Base-by-base conservation (phyloP, 202 grass and related monocot genomes). In the Miscanthus sacchariflorus region DNA sequence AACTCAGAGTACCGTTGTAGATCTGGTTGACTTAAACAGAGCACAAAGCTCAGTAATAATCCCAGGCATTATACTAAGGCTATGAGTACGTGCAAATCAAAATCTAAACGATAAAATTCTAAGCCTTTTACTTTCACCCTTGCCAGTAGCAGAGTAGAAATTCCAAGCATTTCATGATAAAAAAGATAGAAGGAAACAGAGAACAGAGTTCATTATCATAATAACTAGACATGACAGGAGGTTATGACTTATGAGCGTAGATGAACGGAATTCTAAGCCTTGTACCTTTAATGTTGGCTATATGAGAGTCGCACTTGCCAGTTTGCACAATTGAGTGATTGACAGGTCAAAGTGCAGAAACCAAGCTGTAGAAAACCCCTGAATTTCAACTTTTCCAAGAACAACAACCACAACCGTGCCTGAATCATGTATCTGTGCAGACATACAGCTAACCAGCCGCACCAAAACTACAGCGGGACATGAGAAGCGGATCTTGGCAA, bases 1-100 rank as follows among this genome's bases (percentile, higher is more conserved):
- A 39, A 64, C 15, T 69, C 19, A 82, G 48, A 64, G 10, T 28
- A 78, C 40, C 23, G 7, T 23, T 73, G 52, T n/a, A 43, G 67
- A 84, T 84, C 67, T 33, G 48, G 54, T 66, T 73, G 36, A 72
- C 43, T 79, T 21, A 68, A 68, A 68, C 33, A 76, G 44, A 66
- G 39, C 54, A 42, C 19, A 2, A 25, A 40, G 27, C 68, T 12
- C 48, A 39, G 4, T 81, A 87, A 25, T 38, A 76, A 82, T 44
- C 25, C 4, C 28, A 76, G 1, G 58, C n/a, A 46, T 27, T 43
- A 12, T 19, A 74, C 30, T 33, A 56, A 19, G 6, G 10, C 5
- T 64, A 24, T 4, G 9, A 70, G 24, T 5, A 27, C 8, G 15
- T 12, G 27, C 10, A 59, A 13, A 74, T 13, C 39, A 19, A 52